Evolutionary conservation across 768 basidiomycete genomes (phyloP), one percentile per base, ranked within the genome.

Genomic region (Lactarius sp.): DNA sequence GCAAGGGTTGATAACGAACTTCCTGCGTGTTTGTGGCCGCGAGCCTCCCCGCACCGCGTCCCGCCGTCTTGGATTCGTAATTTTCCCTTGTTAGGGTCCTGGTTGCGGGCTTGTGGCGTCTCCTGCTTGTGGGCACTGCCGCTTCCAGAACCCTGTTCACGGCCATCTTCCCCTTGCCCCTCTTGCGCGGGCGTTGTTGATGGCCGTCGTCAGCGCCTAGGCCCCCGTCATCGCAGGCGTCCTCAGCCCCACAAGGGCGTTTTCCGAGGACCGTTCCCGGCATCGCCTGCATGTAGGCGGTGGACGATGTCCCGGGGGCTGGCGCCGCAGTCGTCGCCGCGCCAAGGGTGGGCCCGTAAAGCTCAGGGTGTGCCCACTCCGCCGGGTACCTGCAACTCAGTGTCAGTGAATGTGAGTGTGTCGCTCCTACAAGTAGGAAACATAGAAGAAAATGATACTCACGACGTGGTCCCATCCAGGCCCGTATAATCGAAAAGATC

Each of bases 11-110:
- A 34, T 56, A 47, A 50, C 50, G 47, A 51, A 61, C 13, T 61
- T 37, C 60, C 3, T 31, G 52, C 36, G 52, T 16, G 4, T 22
- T 61, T 6, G 10, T 33, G 44, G 44, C 16, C 34, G 60, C 52
- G 60, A 61, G 60, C 22, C 22, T 54, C 22, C 36, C 60, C 44
- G 52, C 60, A 39, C 60, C 60, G 34, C 52, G 36, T 37, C 44
- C 52, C 16, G 3, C 60, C 52, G 18, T 52, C 44, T 54, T 36
- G 60, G 41, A 52, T 61, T 37, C 42, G 18, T 27, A 27, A 27
- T 27, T 27, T 27, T 1, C 2, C 7, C 2, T 3, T 61, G 4
- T 7, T n/a, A 9, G 52, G 60, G 34, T 37, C 60, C 20, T 47
- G 34, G 27, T 34, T 2, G 10, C 42, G 12, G 22, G 36, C 4